Conservation (phyloP, 2,329 filamentous ascomycete genomes). For the Leptosphaerulina australis region DNA sequence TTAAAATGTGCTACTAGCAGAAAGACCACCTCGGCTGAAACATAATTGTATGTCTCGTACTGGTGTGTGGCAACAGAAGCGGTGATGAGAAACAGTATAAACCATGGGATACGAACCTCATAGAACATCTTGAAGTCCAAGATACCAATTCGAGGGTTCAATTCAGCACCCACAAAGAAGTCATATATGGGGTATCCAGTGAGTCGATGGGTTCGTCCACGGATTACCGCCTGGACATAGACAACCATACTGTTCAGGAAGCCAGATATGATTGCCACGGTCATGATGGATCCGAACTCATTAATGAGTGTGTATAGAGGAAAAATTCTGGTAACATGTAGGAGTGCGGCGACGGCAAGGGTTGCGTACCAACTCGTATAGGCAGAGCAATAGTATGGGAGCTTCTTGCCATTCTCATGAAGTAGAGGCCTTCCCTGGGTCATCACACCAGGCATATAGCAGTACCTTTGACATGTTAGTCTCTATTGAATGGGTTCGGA, state of each 20-base stretch:
- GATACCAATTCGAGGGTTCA: slow-evolving; percentile 81
- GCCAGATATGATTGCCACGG: slow-evolving; percentile 87
- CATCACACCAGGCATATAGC: slow-evolving; percentile 79
- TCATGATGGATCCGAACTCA: slow-evolving; percentile 90
- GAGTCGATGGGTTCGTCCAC: slow-evolving; percentile 89
- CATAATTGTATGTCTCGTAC: slow-evolving; percentile 81
- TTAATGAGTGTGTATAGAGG: slow-evolving; percentile 89
- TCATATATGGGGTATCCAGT: slow-evolving; percentile 80
- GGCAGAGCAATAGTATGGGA: slow-evolving; percentile 92
- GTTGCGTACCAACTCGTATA: slow-evolving; percentile 85
- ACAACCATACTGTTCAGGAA: slow-evolving; percentile 81
- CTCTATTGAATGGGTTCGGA: slow-evolving; percentile 85
- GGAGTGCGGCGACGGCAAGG: slow-evolving; percentile 67
- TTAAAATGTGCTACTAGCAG: slow-evolving; percentile 86
- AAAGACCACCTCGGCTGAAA: slow-evolving; percentile 80
- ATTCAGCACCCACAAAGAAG: slow-evolving; percentile 88
- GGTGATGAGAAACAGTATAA: slow-evolving; percentile 78
- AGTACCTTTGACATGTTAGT: slow-evolving; percentile 43
- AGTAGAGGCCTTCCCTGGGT: slow-evolving; percentile 84
- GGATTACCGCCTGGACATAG: slow-evolving; percentile 79
- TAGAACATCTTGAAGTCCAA: slow-evolving; percentile 95
- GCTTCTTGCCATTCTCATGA: slow-evolving; percentile 79
- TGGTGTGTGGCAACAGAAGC: slow-evolving; percentile 77
- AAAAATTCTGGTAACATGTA: slow-evolving; percentile 85
- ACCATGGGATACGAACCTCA: slow-evolving; percentile 90